Evolutionary conservation across 1,284 basidiomycete species (phyloP).

Genomic region (Boletus semigastroideus): DNA sequence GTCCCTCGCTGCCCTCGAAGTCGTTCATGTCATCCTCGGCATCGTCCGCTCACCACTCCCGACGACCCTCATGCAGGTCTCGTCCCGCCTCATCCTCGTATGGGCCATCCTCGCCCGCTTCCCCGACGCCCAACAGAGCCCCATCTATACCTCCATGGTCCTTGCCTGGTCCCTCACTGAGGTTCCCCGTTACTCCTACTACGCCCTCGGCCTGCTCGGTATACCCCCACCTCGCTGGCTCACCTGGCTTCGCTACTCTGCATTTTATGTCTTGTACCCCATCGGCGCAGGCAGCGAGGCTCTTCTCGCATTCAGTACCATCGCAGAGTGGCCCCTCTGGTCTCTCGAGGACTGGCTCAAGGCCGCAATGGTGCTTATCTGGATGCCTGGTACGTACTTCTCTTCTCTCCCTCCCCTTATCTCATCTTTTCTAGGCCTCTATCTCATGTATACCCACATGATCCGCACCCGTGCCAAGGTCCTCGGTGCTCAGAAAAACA

Average conservation of each 20-base stretch:
- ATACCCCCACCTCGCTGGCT: constrained; percentile 36
- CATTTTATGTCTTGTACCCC: constrained; percentile 92
- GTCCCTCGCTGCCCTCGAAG: constrained; percentile 78
- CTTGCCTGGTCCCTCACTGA: constrained; percentile 94
- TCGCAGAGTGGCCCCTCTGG: constrained; percentile 56
- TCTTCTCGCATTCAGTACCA: constrained; percentile 76
- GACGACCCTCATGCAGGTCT: constrained; percentile 86
- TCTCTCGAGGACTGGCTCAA: constrained; percentile 55
- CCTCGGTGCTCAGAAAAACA: constrained; percentile 44
- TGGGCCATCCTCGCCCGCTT: constrained; percentile 66
- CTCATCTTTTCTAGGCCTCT: constrained; percentile 44
- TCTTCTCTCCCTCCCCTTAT: neutral
- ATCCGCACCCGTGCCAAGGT: constrained; percentile 80
- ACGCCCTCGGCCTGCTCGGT: constrained; percentile 71
- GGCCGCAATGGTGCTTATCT: constrained; percentile 70
- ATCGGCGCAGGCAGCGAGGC: constrained; percentile 91
- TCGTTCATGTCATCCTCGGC: constrained; percentile 79
- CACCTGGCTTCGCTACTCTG: constrained; percentile 80
- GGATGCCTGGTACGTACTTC: constrained; percentile 80
- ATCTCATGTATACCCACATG: constrained; percentile 91
- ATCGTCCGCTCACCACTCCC: constrained; percentile 84
- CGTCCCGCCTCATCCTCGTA: constrained; percentile 82
- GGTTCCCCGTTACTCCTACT: constrained; percentile 90
- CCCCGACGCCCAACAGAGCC: constrained; percentile 66
- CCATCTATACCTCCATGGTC: constrained; percentile 90